Evolutionary conservation across 139 green algal species (phyloP).

Genomic region (Coelastrella sp.): DNA sequence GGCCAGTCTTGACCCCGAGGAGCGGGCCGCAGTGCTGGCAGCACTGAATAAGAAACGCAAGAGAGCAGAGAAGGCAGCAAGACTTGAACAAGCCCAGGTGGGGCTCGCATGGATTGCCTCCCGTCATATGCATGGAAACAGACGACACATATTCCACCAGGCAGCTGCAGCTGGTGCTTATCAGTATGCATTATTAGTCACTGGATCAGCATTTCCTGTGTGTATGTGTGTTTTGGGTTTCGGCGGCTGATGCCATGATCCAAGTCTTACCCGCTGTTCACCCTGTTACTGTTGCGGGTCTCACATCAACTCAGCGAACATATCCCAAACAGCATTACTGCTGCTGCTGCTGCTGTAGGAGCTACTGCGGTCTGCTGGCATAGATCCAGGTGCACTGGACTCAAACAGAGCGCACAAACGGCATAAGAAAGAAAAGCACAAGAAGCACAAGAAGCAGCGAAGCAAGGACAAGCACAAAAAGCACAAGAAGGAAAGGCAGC

Average conservation of each 20-base stretch:
- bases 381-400: constrained; percentile 4
- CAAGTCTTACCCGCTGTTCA: no score
- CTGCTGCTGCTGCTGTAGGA: constrained; percentile 1
- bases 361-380: constrained; percentile 29
- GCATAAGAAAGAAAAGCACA: constrained; percentile 36
- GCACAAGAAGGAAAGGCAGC: neutral
- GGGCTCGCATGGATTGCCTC: neutral
- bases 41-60: constrained; percentile 36
- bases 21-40: constrained; percentile 17
- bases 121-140: no score
- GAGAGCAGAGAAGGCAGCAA: constrained; percentile 24
- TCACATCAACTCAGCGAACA: neutral
- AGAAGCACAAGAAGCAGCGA: constrained; percentile 30
- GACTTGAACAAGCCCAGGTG: constrained; percentile 33
- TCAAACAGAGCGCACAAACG: neutral
- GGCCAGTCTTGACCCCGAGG: constrained; percentile 11
- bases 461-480: constrained; percentile 21
- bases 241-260: no score
- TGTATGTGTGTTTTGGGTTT: no score
- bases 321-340: neutral
- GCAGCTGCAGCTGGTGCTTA: no score
- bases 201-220: no score
- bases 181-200: no score
- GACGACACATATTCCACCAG: no score
- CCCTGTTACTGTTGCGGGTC: neutral